Evolutionary conservation across 2,329 filamentous ascomycete species (phyloP).

Genomic region (Xylaria sp.): DNA sequence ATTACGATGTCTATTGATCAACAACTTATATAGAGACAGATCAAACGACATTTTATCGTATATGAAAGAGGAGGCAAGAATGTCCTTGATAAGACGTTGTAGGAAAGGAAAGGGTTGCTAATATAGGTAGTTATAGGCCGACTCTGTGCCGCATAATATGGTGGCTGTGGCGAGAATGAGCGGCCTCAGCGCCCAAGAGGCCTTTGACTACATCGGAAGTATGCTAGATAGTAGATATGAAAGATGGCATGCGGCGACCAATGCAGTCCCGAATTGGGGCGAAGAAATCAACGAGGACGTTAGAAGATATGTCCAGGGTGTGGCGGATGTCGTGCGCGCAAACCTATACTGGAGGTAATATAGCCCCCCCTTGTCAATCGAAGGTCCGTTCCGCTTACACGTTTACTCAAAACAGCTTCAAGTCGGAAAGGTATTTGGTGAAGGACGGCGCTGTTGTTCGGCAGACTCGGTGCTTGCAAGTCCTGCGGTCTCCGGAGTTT

Average conservation of each 20-base stretch:
- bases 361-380: not conserved
- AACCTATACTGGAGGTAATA: constrained; percentile 37
- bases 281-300: constrained; percentile 19
- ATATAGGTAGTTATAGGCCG: constrained; percentile 1
- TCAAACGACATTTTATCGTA: constrained; percentile 37
- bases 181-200: constrained; percentile 32
- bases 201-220: constrained; percentile 31
- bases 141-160: constrained; percentile 37
- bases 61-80: constrained; percentile 34
- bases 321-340: constrained; percentile 27
- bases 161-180: constrained; percentile 33
- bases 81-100: not conserved
- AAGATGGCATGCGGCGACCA: constrained; percentile 29
- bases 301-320: constrained; percentile 23
- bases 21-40: constrained; percentile 22
- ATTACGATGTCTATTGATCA: not conserved
- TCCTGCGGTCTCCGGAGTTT: constrained; percentile 16
- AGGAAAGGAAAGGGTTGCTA: too few species aligned
- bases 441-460: constrained; percentile 20
- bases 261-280: constrained; percentile 28
- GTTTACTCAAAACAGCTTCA: constrained; percentile 25
- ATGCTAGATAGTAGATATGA: constrained; percentile 33
- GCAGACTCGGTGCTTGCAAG: constrained; percentile 22
- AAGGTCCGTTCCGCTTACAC: not conserved
- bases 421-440: constrained; percentile 28